Base-by-base conservation (phyloP, 768 basidiomycete species). In the Chalciporus piperatus region DNA sequence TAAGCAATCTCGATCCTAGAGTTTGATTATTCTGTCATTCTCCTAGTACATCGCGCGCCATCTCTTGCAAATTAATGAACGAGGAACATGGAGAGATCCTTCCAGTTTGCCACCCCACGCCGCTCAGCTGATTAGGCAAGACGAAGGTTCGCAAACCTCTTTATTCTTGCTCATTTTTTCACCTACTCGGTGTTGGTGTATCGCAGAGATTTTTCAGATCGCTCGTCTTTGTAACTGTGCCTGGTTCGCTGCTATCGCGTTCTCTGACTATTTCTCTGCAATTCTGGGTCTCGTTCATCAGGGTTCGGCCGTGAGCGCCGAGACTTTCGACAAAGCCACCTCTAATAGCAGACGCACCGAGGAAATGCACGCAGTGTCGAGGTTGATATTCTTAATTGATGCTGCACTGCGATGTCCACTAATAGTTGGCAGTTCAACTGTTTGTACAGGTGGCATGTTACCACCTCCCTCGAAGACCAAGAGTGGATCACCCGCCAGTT, bases 391-490 rank as follows among this genome's bases (percentile, higher is more conserved):
- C 4, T 25, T 25, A 25, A 25, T 25, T 25, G 7, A 3, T 25
- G 25, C 3, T 25, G 25, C 25, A 25, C 25, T 7, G 7, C 25
- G 4, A 7, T 7, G 25, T 25, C 25, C 25, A 25, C 25, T 25
- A 25, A 25, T 25, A 25, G 7, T 25, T 7, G 25, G 7, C 7
- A 25, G 85, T 92, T 92, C 74, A 92, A 92, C 59, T 87, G 86
- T 59, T 70, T 92, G 50, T 92, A 92, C 67, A 80, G 87, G n/a
- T 82, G 91, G 91, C 91, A 93, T 41, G 84, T 90, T 1, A 91
- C 90, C 0, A 89, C 86, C 0, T 89, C 86, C 40, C 59, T 63
- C 16, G 75, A 78, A 48, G 90, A 92, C 47, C 90, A 88, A 62
- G 67, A 82, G 51, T 92, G 88, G 87, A 79, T 84, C 3, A 60